These are phyloP conservation scores for Claviceps sp. DNA, from an alignment of 2,329 filamentous ascomycete genomes.

Conservation along the genomic window DNA sequence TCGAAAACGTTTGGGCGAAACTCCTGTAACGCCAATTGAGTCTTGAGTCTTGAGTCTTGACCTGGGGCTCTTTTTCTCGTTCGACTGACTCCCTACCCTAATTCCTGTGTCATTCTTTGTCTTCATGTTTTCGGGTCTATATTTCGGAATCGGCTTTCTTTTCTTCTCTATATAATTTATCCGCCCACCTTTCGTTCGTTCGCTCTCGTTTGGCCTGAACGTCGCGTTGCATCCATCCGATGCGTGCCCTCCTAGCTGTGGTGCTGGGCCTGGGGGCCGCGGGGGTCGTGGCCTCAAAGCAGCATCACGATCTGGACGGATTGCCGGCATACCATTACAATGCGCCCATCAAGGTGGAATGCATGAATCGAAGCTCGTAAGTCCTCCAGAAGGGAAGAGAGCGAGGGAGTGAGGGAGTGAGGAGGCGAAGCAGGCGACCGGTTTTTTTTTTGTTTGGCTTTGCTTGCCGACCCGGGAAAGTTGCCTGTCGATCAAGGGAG, in stretches of 20 bases:
- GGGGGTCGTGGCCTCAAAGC: slow-evolving; percentile 19
- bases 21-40: background rate
- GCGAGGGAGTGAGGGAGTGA: too few species aligned
- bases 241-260: slow-evolving; percentile 2
- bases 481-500: too few species aligned
- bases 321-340: slow-evolving; percentile 53
- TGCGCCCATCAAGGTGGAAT: slow-evolving; percentile 54
- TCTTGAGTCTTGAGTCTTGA: background rate
- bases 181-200: background rate
- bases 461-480: too few species aligned
- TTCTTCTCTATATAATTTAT: background rate
- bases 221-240: background rate
- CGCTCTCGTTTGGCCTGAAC: background rate
- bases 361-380: slow-evolving; percentile 60
- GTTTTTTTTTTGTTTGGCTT: too few species aligned
- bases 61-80: background rate
- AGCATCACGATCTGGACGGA: slow-evolving; percentile 15
- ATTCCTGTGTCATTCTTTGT: background rate
- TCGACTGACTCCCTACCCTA: background rate
- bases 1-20: background rate
- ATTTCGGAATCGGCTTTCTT: background rate
- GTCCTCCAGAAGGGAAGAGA: background rate
- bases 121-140: background rate
- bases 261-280: background rate
- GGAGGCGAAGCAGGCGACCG: too few species aligned